Evolutionary conservation across 805 yeast genomes (phyloP).

Genomic region (Starmerella etchellsii): DNA sequence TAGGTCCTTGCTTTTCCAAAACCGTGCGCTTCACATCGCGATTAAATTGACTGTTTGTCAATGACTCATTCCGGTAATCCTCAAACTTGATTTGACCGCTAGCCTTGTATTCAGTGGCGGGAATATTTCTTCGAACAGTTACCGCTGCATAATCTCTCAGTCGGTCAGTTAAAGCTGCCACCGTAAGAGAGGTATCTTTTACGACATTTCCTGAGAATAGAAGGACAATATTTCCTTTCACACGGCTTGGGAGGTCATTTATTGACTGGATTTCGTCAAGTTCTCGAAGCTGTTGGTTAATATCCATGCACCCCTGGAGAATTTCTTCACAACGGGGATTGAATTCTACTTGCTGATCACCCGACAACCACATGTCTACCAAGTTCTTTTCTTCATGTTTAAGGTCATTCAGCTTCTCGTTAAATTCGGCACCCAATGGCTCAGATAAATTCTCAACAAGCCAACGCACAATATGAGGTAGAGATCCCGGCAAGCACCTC

Average conservation of each 20-base stretch:
- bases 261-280: neutral
- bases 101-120: too few species aligned
- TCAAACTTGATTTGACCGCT: too few species aligned
- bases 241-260: neutral
- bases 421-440: neutral
- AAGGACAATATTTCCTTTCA: neutral
- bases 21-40: neutral
- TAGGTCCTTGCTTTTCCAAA: neutral
- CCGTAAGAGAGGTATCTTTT: too few species aligned
- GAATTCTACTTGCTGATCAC: neutral
- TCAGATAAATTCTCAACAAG: neutral
- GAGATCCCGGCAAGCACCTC: neutral
- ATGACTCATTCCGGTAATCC: too few species aligned
- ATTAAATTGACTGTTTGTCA: too few species aligned
- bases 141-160: neutral
- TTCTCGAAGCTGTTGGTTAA: neutral
- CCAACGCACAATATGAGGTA: neutral
- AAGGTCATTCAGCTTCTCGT: neutral
- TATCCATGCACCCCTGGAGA: neutral
- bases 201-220: neutral
- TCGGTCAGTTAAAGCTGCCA: neutral
- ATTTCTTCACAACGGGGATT: neutral
- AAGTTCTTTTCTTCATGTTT: neutral
- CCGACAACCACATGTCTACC: neutral
- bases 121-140: too few species aligned